These are phyloP conservation scores for Aspergillus clavatus DNA, from an alignment of 2,329 filamentous ascomycete species.

Conservation along the genomic window DNA sequence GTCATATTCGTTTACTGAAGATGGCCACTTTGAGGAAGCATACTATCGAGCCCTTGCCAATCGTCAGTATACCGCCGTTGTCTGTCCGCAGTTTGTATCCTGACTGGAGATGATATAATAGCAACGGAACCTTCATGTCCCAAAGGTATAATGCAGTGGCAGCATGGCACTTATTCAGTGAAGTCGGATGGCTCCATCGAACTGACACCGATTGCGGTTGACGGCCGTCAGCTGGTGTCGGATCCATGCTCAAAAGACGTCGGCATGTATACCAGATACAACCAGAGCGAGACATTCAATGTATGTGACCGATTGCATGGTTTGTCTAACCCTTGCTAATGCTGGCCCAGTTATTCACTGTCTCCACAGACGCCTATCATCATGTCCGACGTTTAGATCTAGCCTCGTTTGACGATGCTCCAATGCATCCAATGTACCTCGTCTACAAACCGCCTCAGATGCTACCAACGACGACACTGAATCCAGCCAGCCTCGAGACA, in stretches of 20 bases:
- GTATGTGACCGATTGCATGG: slow-evolving; percentile 37
- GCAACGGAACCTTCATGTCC: slow-evolving; percentile 58
- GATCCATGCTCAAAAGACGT: slow-evolving; percentile 56
- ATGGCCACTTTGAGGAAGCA: slow-evolving; percentile 65
- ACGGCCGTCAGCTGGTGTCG: slow-evolving; percentile 64
- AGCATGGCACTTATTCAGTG: slow-evolving; percentile 61
- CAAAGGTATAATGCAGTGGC: slow-evolving; percentile 65
- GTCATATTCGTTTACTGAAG: slow-evolving; percentile 67
- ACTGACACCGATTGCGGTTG: slow-evolving; percentile 58
- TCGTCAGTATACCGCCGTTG: slow-evolving; percentile 46
- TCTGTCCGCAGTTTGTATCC: slow-evolving; percentile 4
- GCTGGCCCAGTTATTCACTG: slow-evolving; percentile 39
- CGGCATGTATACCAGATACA: slow-evolving; percentile 61
- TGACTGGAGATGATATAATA: slow-evolving; percentile 26
- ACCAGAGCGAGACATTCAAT: slow-evolving; percentile 59
- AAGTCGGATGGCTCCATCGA: slow-evolving; percentile 54
- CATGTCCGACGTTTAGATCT: slow-evolving; percentile 60
- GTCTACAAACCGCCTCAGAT: slow-evolving; percentile 60
- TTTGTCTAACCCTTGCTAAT: too few relatives aligned
- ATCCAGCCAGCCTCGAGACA: slow-evolving; percentile 47
- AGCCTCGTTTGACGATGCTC: slow-evolving; percentile 58
- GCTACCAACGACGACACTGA: slow-evolving; percentile 64
- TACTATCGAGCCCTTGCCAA: slow-evolving; percentile 66
- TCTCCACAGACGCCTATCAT: slow-evolving; percentile 56
- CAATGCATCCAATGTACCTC: slow-evolving; percentile 64